Base-by-base conservation (phyloP, 176 grass and related monocot genomes). In the Cenchrus americanus region DNA sequence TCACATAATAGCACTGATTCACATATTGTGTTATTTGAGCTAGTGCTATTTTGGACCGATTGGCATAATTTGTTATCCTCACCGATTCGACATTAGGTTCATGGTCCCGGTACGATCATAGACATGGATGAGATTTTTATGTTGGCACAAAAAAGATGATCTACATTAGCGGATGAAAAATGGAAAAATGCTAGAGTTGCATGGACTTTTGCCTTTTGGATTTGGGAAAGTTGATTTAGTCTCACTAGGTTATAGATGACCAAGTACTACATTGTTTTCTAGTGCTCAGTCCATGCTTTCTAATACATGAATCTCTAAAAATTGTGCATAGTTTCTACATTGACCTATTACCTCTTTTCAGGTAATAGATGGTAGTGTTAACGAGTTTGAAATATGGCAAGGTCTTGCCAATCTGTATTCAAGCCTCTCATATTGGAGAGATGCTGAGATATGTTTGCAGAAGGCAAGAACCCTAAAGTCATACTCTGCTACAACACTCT, bases 351-450 rank as follows among this genome's bases (percentile, higher is more conserved):
- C 3, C 4, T 50, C 41, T 7, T 22, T 77, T 88, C 78, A 82
- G 81, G 86, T 9, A 62, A 64, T 76, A 44, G 85, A 92, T 83
- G 85, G 43, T 55, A 80, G 73, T 50, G 89, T 90, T 21, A 90
- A 70, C 4, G 93, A 99, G 82, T 88, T 92, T 71, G 96, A 96
- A 94, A 92, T 96, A 17, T 99, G 96, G 96, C 91, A 96, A 86
- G 96, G 92, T 69, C 93, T 99, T 82, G 93, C 91, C 22, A 94
- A 92, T 87, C 58, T 99, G 17, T 99, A 99, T 23, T 92, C 93
- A 5, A 86, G 89, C 49, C 89, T 99, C 57, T 92, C 93, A 14
- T 77, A 89, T 63, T 83, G 71, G 84, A 90, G 76, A 83, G 96
- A 99, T 83, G 91, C 89, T 60, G 87, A 96, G 84, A 84, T 99